Conservation (phyloP, 2,329 filamentous ascomycete species). For the Pseudovirgaria hyperparasitica region DNA sequence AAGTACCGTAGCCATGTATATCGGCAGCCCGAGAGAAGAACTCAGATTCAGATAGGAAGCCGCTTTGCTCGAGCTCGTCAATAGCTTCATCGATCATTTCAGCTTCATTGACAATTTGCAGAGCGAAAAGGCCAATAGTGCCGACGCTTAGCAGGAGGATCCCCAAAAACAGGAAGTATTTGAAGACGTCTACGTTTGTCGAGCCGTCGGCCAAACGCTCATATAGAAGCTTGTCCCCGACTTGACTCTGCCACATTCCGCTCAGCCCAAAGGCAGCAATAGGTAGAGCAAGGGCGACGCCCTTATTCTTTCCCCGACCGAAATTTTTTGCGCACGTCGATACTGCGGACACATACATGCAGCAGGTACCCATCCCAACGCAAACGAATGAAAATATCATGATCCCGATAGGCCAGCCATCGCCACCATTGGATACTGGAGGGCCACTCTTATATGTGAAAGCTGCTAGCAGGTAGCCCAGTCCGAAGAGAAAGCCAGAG, state of each 20-base stretch:
- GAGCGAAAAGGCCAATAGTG: slow-evolving; percentile 56
- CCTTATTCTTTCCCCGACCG: slow-evolving; percentile 74
- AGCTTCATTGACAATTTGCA: slow-evolving; percentile 72
- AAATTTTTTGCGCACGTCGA: slow-evolving; percentile 98
- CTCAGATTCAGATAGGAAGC: slow-evolving; percentile 62
- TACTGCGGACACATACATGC: slow-evolving; percentile 83
- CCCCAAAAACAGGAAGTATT: slow-evolving; percentile 78
- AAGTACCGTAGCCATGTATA: slow-evolving; percentile 50
- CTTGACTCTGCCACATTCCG: slow-evolving; percentile 90
- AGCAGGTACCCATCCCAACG: slow-evolving; percentile 72
- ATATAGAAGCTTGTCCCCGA: slow-evolving; percentile 66
- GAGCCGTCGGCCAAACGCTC: slow-evolving; percentile 51
- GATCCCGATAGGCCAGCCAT: slow-evolving; percentile 59
- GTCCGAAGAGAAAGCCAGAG: slow-evolving; percentile 60
- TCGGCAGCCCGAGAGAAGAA: slow-evolving; percentile 50
- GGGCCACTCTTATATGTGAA: slow-evolving; percentile 55
- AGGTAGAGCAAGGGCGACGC: slow-evolving; percentile 75
- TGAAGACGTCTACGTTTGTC: slow-evolving; percentile 60
- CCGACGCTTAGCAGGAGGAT: slow-evolving; percentile 59
- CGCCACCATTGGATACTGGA: slow-evolving; percentile 35
- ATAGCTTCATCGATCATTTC: slow-evolving; percentile 83
- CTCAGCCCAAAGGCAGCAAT: slow-evolving; percentile 90
- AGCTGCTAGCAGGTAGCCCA: slow-evolving; percentile 74
- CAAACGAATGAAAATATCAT: slow-evolving; percentile 80
- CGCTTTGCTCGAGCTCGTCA: slow-evolving; percentile 81